Percentiles rank a stretch among this genome's conserved stretches.
phyloP scores from a whole-genome alignment of 2,329 filamentous ascomycete species.

The Pseudodiploospora longispora region DNA sequence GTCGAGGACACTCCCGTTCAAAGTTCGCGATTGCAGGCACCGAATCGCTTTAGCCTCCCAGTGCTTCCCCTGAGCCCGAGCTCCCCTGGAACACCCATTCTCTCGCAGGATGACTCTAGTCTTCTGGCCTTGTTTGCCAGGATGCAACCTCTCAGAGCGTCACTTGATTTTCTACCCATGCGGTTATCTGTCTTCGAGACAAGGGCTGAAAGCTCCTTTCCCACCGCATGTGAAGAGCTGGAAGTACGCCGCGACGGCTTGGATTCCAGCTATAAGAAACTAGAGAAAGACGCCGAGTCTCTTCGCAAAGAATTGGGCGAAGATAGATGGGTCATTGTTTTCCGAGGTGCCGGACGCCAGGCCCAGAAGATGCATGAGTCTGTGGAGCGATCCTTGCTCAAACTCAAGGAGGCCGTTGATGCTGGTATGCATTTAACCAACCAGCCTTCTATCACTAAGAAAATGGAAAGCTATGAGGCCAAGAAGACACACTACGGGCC shows the following conservation, averaged over 20 bases:
- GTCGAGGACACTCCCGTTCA: slow-evolving; percentile 72
- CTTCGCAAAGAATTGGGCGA: slow-evolving; percentile 85
- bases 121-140: slow-evolving; percentile 85
- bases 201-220: slow-evolving; percentile 71
- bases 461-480: slow-evolving; percentile 86
- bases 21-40: slow-evolving; percentile 42
- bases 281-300: slow-evolving; percentile 85
- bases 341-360: slow-evolving; percentile 83
- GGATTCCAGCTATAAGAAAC: slow-evolving; percentile 78
- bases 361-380: slow-evolving; percentile 97
- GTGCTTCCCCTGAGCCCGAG: slow-evolving; percentile 55
- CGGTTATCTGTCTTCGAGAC: slow-evolving; percentile 77
- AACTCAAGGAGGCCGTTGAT: slow-evolving; percentile 74
- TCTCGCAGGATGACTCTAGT: slow-evolving; percentile 74
- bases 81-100: slow-evolving; percentile 47
- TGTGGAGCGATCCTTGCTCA: slow-evolving; percentile 76
- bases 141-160: slow-evolving; percentile 89
- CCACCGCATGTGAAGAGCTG: slow-evolving; percentile 83
- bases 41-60: slow-evolving; percentile 62
- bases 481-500: slow-evolving; percentile 93
- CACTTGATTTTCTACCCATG: slow-evolving; percentile 94
- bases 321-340: slow-evolving; percentile 92
- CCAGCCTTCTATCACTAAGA: slow-evolving; percentile 63
- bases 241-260: slow-evolving; percentile 65
- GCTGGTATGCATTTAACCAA: slow-evolving; percentile 66